Conservation (phyloP, 2,329 filamentous ascomycete genomes). For the Fusarium mundagurra region DNA sequence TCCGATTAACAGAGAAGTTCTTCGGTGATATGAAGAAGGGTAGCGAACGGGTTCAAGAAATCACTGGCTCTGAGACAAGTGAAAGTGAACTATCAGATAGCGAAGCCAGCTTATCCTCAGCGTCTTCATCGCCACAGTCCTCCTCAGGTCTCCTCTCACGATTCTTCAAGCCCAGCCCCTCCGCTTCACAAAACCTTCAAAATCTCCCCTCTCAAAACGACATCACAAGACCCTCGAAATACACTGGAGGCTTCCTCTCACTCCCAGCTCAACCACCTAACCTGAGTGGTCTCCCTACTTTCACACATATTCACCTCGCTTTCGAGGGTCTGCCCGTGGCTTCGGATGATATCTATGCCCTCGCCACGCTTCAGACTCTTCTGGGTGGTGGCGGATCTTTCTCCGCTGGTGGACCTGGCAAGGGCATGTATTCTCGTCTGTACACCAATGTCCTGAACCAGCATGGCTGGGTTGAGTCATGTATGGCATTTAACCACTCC, state of each 20-base stretch:
- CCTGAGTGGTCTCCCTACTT: slow-evolving; percentile 74
- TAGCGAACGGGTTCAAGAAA: slow-evolving; percentile 60
- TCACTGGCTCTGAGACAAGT: slow-evolving; percentile 68
- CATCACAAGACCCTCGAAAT: slow-evolving; percentile 75
- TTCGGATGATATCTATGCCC: slow-evolving; percentile 92
- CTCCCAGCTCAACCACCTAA: slow-evolving; percentile 84
- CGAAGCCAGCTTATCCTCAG: slow-evolving; percentile 46
- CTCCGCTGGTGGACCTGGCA: slow-evolving; percentile 94
- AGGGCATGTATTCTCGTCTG: slow-evolving; percentile 98
- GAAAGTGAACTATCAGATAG: slow-evolving; percentile 50
- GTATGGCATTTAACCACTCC: slow-evolving; percentile 95
- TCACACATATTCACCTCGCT: slow-evolving; percentile 93
- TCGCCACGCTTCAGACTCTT: slow-evolving; percentile 93
- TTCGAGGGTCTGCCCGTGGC: slow-evolving; percentile 94
- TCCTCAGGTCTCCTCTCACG: slow-evolving; percentile 78
- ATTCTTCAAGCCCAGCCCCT: slow-evolving; percentile 83
- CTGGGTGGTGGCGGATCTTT: slow-evolving; percentile 97
- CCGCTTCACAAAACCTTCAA: slow-evolving; percentile 69
- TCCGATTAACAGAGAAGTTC: slow-evolving; percentile 81
- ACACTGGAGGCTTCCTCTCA: slow-evolving; percentile 93
- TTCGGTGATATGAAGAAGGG: slow-evolving; percentile 84
- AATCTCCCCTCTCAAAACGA: slow-evolving; percentile 61
- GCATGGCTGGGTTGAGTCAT: slow-evolving; percentile 96
- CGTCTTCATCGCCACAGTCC: slow-evolving; percentile 55
- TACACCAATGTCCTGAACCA: slow-evolving; percentile 99